phyloP scores from a whole-genome alignment of 2,329 filamentous ascomycete species.

The Claviceps maximensis region DNA sequence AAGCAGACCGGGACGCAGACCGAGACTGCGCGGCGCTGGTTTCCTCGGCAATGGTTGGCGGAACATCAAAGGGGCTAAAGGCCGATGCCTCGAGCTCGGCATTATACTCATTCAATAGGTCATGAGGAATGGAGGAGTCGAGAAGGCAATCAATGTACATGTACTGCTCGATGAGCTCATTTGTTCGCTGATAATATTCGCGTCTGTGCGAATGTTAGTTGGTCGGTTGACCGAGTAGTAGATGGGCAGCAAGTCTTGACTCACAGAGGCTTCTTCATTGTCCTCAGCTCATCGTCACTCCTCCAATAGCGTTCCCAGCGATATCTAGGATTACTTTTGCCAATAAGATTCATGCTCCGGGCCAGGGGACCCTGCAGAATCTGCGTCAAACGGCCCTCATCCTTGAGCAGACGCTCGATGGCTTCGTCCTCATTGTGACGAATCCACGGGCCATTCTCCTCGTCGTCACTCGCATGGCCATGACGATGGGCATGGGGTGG shows the following conservation, averaged over 20 bases:
- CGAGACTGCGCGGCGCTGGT: slow-evolving; percentile 21
- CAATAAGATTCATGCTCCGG: slow-evolving; percentile 76
- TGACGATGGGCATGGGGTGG: slow-evolving; percentile 10
- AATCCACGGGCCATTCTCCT: slow-evolving; percentile 16
- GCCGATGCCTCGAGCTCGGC: slow-evolving; percentile 43
- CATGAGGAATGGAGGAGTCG: slow-evolving; percentile 84
- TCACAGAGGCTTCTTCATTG: slow-evolving; percentile 59
- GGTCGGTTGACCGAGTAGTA: not conserved
- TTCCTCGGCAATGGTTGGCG: slow-evolving; percentile 67
- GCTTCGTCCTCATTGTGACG: slow-evolving; percentile 27
- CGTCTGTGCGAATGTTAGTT: slow-evolving; percentile 33
- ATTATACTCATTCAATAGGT: slow-evolving; percentile 79
- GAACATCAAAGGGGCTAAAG: slow-evolving; percentile 45
- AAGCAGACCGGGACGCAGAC: slow-evolving; percentile 8
- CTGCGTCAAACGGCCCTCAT: slow-evolving; percentile 45
- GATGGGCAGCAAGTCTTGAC: slow-evolving; percentile 4
- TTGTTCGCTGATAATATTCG: slow-evolving; percentile 79
- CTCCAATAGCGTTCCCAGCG: slow-evolving; percentile 82
- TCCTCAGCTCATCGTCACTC: slow-evolving; percentile 57
- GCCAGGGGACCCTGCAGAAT: slow-evolving; percentile 57
- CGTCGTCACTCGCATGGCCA: slow-evolving; percentile 17
- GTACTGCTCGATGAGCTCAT: slow-evolving; percentile 81
- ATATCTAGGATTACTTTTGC: slow-evolving; percentile 75
- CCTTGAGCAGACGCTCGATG: slow-evolving; percentile 30
- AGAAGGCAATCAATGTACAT: slow-evolving; percentile 84